Conservation (phyloP, 1,284 basidiomycete genomes). For the Ceraceosorus guamensis region DNA sequence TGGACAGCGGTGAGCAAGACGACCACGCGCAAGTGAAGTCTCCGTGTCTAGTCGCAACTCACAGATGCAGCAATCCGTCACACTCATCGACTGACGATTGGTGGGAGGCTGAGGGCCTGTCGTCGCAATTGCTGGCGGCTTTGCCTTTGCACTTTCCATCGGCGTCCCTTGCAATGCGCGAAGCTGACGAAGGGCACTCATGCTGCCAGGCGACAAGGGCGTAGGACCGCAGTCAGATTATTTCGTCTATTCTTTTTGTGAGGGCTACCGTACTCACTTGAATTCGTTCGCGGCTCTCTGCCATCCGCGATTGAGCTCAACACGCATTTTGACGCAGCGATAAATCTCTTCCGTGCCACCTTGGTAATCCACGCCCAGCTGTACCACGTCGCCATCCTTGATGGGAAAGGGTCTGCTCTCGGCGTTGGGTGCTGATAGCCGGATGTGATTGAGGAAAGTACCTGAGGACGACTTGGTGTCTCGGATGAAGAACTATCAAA, state of each 20-base stretch:
- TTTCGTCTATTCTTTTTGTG: neutral
- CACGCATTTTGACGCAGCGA: slow-evolving; percentile 91
- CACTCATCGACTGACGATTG: slow-evolving; percentile 33
- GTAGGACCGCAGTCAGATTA: neutral
- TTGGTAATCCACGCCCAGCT: slow-evolving; percentile 96
- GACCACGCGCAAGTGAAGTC: too few relatives aligned
- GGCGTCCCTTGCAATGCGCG: slow-evolving; percentile 58
- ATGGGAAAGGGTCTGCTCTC: slow-evolving; percentile 68
- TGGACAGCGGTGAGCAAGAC: neutral
- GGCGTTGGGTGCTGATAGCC: slow-evolving; percentile 73
- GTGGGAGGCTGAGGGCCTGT: slow-evolving; percentile 14
- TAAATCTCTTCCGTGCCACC: slow-evolving; percentile 96
- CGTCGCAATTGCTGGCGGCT: slow-evolving; percentile 2
- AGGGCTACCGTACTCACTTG: slow-evolving; percentile 72
- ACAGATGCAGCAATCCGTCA: slow-evolving; percentile 48
- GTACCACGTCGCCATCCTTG: slow-evolving; percentile 88
- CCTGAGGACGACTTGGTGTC: slow-evolving; percentile 87
- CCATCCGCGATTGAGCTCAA: slow-evolving; percentile 77
- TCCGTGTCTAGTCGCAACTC: too few relatives aligned
- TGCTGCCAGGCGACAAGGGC: slow-evolving; percentile 51
- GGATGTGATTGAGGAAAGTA: slow-evolving; percentile 91
- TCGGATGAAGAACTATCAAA: slow-evolving; percentile 68
- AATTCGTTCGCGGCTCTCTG: slow-evolving; percentile 80
- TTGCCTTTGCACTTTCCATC: slow-evolving; percentile 7
- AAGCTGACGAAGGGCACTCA: slow-evolving; percentile 72